These are phyloP conservation scores for Diaporthe sp. DNA, from an alignment of 2,329 filamentous ascomycete genomes.

Conservation along the genomic window DNA sequence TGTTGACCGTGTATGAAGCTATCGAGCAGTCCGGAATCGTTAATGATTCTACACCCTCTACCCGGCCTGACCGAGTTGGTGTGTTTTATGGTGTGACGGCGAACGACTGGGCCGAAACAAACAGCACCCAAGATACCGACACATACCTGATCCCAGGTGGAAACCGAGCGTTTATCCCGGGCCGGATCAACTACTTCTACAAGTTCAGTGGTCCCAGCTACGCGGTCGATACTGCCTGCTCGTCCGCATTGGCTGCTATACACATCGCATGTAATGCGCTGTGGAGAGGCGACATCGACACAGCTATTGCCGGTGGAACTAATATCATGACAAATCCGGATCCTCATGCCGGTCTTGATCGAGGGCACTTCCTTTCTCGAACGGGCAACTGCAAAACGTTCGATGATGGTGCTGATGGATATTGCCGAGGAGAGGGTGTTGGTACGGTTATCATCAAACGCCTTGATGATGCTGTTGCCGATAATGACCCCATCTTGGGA, in stretches of 20 bases:
- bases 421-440: conserved; percentile 64
- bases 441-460: conserved; percentile 62
- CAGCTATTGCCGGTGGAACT: conserved; percentile 72
- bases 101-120: conserved; percentile 67
- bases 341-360: conserved; percentile 72
- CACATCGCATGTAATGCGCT: conserved; percentile 63
- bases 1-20: conserved; percentile 37
- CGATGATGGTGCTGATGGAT: conserved; percentile 58
- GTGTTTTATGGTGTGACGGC: conserved; percentile 76
- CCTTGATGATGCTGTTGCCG: conserved; percentile 59
- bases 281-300: conserved; percentile 73
- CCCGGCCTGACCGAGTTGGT: conserved; percentile 64
- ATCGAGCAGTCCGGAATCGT: conserved; percentile 61
- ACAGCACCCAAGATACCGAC: conserved; percentile 57
- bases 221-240: conserved; percentile 57
- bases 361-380: conserved; percentile 72
- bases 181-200: conserved; percentile 55
- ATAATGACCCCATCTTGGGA: conserved; percentile 53
- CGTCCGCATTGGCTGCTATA: conserved; percentile 52
- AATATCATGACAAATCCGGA: conserved; percentile 75
- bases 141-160: conserved; percentile 47
- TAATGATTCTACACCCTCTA: conserved; percentile 42
- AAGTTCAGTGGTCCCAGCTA: conserved; percentile 50
- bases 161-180: conserved; percentile 47
- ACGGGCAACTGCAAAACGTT: conserved; percentile 52